These are phyloP conservation scores for Conticribra guillardii DNA, from an alignment of 108 stramenopile genomes.

Conservation along the genomic window DNA sequence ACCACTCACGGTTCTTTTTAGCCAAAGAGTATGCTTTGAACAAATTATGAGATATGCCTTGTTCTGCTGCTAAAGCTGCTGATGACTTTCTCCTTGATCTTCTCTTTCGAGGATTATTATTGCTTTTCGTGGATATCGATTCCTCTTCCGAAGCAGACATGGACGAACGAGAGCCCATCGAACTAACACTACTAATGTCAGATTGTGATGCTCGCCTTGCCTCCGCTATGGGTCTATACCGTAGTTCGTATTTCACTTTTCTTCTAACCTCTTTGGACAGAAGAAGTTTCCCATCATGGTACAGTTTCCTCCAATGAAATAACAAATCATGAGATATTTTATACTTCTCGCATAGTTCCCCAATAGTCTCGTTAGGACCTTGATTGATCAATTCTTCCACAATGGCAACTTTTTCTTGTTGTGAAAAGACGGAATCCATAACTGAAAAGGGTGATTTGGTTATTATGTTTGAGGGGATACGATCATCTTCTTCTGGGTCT, in stretches of 20 bases:
- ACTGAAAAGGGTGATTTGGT: too few species aligned
- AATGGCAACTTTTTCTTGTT: neutral
- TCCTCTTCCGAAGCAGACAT: neutral
- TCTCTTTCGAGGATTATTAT: neutral
- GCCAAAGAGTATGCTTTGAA: neutral
- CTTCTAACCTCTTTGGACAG: neutral
- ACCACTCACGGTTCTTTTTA: constrained; percentile 5
- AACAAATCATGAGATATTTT: neutral
- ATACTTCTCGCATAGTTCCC: neutral
- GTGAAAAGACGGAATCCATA: too few species aligned
- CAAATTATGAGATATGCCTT: neutral
- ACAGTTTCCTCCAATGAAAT: neutral
- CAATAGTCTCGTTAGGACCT: neutral
- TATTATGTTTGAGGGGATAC: too few species aligned
- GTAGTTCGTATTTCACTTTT: neutral
- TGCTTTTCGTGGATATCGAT: neutral
- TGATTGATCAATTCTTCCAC: neutral
- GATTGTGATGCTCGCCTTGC: neutral
- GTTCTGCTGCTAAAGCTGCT: neutral
- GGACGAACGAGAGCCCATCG: neutral
- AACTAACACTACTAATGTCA: neutral
- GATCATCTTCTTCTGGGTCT: too few species aligned
- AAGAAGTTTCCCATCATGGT: neutral
- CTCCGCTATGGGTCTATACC: neutral
- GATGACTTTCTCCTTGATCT: neutral